These are phyloP conservation scores for Fusarium continuum DNA, from an alignment of 2,329 filamentous ascomycete species.

Conservation along the genomic window DNA sequence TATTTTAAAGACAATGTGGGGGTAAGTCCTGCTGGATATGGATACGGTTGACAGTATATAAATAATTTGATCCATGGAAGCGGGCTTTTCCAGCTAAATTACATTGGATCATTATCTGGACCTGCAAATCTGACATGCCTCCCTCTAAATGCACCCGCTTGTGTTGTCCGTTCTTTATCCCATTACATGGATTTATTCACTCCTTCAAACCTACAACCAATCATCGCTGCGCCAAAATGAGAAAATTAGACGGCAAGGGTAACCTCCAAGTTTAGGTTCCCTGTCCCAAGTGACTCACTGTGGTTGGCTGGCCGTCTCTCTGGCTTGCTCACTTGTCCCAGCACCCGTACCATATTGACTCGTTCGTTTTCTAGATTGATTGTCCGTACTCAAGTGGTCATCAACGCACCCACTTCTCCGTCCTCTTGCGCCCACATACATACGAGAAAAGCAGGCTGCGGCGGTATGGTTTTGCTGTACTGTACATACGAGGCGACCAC, in stretches of 20 bases:
- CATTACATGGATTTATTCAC: constrained; percentile 28
- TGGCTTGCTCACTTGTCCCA: constrained; percentile 1
- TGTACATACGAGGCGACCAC: constrained; percentile 35
- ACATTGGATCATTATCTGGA: constrained; percentile 1
- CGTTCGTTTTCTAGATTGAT: constrained; percentile 27
- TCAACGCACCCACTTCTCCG: constrained; percentile 34
- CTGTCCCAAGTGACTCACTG: constrained; percentile 7
- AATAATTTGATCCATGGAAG: not conserved
- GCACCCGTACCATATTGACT: constrained; percentile 18
- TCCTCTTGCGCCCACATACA: constrained; percentile 30
- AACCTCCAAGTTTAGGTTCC: constrained; percentile 20
- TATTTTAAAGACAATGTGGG: constrained; percentile 15
- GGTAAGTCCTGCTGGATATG: constrained; percentile 6
- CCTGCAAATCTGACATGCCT: constrained; percentile 27
- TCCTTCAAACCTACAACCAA: constrained; percentile 19
- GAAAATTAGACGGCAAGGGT: constrained; percentile 29
- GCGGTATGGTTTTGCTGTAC: constrained; percentile 34
- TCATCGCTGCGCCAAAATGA: constrained; percentile 21
- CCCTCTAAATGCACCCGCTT: constrained; percentile 4
- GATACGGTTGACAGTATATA: not conserved
- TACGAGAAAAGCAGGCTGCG: constrained; percentile 40
- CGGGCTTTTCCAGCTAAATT: not conserved
- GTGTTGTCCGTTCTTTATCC: too few species aligned
- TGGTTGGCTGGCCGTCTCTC: constrained; percentile 35
- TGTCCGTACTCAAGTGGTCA: constrained; percentile 27